Evolutionary conservation across 805 yeast species (phyloP).

Genomic region (Torulaspora franciscae): DNA sequence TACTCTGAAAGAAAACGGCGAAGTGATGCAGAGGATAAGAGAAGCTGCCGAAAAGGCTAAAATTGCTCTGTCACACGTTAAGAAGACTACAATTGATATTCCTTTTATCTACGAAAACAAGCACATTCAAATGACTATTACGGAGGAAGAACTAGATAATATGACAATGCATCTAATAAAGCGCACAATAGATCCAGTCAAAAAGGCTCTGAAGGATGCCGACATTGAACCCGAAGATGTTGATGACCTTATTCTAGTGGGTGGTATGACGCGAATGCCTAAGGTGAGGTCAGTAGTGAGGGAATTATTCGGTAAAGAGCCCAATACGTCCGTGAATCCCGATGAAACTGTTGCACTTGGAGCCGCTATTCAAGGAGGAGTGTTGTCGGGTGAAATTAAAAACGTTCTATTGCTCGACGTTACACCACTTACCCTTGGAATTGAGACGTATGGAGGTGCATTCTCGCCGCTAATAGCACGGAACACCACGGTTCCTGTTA

Average conservation of each 20-base stretch:
- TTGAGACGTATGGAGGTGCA: conserved; percentile 80
- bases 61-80: conserved; percentile 66
- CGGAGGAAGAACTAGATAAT: conserved; percentile 63
- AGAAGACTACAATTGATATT: conserved; percentile 55
- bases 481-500: conserved; percentile 72
- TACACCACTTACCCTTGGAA: conserved; percentile 77
- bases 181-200: conserved; percentile 67
- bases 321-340: conserved; percentile 75
- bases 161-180: conserved; percentile 63
- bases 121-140: conserved; percentile 54
- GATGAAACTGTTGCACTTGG: conserved; percentile 91
- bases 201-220: conserved; percentile 70
- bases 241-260: conserved; percentile 73
- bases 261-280: conserved; percentile 92
- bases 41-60: conserved; percentile 77
- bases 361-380: conserved; percentile 88
- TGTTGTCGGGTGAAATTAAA: conserved; percentile 74
- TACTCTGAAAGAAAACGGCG: conserved; percentile 42
- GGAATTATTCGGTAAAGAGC: conserved; percentile 54
- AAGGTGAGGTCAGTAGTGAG: conserved; percentile 61
- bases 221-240: conserved; percentile 58
- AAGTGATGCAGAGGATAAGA: conserved; percentile 67
- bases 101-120: conserved; percentile 64
- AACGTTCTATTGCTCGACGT: conserved; percentile 76
- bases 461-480: conserved; percentile 75